These are phyloP conservation scores for Aspergillus puulaauensis DNA, from an alignment of 2,329 filamentous ascomycete species.

Conservation along the genomic window DNA sequence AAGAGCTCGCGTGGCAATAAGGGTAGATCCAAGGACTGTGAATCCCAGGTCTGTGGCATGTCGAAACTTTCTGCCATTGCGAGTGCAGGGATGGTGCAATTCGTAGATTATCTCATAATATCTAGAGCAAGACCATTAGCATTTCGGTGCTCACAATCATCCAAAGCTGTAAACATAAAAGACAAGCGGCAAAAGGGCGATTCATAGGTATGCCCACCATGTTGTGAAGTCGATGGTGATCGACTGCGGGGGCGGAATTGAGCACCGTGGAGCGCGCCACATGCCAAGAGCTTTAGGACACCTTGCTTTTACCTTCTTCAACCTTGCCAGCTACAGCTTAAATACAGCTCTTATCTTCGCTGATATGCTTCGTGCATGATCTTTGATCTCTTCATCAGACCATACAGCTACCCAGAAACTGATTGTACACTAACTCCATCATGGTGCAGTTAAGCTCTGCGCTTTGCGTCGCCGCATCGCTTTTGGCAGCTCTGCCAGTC, in stretches of 20 bases:
- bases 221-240: background rate
- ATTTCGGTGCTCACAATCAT: background rate
- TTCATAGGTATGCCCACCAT: background rate
- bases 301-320: constrained; percentile 31
- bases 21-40: constrained; percentile 21
- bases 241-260: constrained; percentile 4
- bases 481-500: constrained; percentile 65
- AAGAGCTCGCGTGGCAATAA: constrained; percentile 60
- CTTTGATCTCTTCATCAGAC: background rate
- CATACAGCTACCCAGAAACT: background rate
- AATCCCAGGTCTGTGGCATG: background rate
- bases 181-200: background rate
- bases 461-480: constrained; percentile 55
- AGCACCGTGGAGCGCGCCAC: constrained; percentile 17
- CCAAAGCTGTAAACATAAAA: background rate
- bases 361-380: background rate
- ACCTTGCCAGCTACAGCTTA: background rate
- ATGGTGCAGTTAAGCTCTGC: constrained; percentile 43
- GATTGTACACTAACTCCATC: constrained; percentile 12
- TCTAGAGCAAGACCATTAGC: background rate
- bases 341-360: constrained; percentile 5
- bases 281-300: constrained; percentile 44
- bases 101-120: background rate
- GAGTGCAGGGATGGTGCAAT: background rate
- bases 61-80: background rate